phyloP scores from a whole-genome alignment of 2,329 filamentous ascomycete species.

The Fonsecaea nubica region DNA sequence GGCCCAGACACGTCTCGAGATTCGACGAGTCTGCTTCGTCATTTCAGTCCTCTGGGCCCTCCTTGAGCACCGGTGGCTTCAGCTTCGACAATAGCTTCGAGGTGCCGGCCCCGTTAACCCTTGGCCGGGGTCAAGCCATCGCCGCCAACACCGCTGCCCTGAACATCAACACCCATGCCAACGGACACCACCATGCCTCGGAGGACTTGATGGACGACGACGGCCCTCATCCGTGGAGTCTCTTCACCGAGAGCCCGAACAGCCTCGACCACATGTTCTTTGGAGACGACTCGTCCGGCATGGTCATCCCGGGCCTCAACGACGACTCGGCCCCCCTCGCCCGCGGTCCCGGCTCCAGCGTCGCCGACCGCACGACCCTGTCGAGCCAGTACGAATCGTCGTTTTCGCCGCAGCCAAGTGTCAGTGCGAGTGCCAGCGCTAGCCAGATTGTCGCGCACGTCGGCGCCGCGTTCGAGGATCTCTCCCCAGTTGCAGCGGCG shows the following conservation, averaged over 20 bases:
- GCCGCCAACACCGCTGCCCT: not conserved
- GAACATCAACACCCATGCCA: not conserved
- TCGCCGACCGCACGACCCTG: slow-evolving; percentile 15
- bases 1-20: slow-evolving; percentile 7
- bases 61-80: not conserved
- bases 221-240: slow-evolving; percentile 13
- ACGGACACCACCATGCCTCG: not conserved
- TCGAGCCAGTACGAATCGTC: slow-evolving; percentile 25
- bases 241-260: slow-evolving; percentile 13
- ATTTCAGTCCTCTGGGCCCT: slow-evolving; percentile 11
- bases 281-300: slow-evolving; percentile 26
- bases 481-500: not conserved
- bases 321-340: slow-evolving; percentile 15
- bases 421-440: slow-evolving; percentile 17
- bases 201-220: slow-evolving; percentile 13
- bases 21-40: slow-evolving; percentile 15
- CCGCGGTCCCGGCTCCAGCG: slow-evolving; percentile 5
- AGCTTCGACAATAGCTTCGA: slow-evolving; percentile 28
- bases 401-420: not conserved
- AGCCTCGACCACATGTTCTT: slow-evolving; percentile 13
- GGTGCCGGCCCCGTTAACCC: slow-evolving; percentile 3
- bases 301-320: slow-evolving; percentile 23
- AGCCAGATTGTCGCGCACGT: slow-evolving; percentile 22
- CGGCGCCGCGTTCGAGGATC: slow-evolving; percentile 21
- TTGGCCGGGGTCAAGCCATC: too few species aligned